Conservation (phyloP, 2,329 filamentous ascomycete genomes). For the Chrysoporthe austroafricana region DNA sequence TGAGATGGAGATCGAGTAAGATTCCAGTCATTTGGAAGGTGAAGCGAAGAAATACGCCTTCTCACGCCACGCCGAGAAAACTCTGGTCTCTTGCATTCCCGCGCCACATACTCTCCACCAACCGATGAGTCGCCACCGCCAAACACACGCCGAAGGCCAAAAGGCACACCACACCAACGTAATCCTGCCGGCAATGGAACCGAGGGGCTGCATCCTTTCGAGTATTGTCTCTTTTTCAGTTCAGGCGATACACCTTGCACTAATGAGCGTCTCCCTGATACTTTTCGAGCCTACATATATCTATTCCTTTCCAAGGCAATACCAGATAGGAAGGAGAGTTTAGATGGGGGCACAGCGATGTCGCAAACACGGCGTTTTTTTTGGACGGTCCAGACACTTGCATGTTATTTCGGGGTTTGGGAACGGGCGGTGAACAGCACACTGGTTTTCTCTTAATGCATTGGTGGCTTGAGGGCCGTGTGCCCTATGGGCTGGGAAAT, state of each 20-base stretch:
- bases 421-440: constrained; percentile 8
- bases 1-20: constrained; percentile 28
- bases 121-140: constrained; percentile 10
- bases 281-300: constrained; percentile 13
- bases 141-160: background rate
- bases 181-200: background rate
- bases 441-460: constrained; percentile 4
- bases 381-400: constrained; percentile 6
- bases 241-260: constrained; percentile 3
- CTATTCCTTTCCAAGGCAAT: constrained; percentile 14
- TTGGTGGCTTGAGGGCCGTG: background rate
- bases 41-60: background rate
- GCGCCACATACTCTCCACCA: background rate
- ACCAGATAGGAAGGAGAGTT: constrained; percentile 16
- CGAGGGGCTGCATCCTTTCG: background rate
- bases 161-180: background rate
- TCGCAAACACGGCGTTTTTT: constrained; percentile 25
- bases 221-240: background rate
- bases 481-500: background rate
- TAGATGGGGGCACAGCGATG: constrained; percentile 25
- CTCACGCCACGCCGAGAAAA: background rate
- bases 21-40: background rate
- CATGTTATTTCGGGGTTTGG: constrained; percentile 4
- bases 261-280: background rate
- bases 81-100: background rate